A percentile compares a stretch with the other conserved stretches of the same genome.
These are phyloP conservation scores for Ophiocordyceps unilateralis DNA, from an alignment of 2,329 filamentous ascomycete genomes.

Conservation along the genomic window DNA sequence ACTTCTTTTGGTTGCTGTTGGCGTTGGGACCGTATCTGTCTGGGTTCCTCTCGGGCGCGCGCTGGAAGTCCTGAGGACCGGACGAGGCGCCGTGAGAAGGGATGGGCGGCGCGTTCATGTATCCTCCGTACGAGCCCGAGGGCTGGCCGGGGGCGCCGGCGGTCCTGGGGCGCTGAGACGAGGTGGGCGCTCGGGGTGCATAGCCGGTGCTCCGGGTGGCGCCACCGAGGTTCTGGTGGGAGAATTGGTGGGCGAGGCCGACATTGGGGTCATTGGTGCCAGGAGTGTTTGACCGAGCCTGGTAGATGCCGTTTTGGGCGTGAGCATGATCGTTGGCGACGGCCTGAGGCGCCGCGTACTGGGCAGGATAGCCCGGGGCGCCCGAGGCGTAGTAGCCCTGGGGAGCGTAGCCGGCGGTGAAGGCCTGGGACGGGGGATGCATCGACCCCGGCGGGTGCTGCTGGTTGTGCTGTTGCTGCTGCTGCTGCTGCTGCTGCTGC, in stretches of 20 bases:
- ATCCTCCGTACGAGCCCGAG: slow-evolving; percentile 40
- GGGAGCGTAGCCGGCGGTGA: slow-evolving; percentile 26
- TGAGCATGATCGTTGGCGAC: slow-evolving; percentile 29
- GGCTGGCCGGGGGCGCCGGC: slow-evolving; percentile 53
- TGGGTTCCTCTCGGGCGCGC: slow-evolving; percentile 71
- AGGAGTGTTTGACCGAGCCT: slow-evolving; percentile 37
- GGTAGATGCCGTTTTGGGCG: slow-evolving; percentile 28
- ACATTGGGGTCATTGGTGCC: slow-evolving; percentile 70
- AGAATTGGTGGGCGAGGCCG: slow-evolving; percentile 87
- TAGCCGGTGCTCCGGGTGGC: slow-evolving; percentile 50
- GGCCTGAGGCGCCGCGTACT: slow-evolving; percentile 20
- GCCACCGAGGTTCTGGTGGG: slow-evolving; percentile 79
- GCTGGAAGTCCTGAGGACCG: slow-evolving; percentile 45
- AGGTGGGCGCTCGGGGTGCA: slow-evolving; percentile 47
- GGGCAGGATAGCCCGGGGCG: slow-evolving; percentile 35
- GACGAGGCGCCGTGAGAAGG: slow-evolving; percentile 42
- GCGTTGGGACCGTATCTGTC: slow-evolving; percentile 52
- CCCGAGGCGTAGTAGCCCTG: slow-evolving; percentile 45
- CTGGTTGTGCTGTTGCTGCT: slow-evolving; percentile 21
- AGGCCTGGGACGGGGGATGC: slow-evolving; percentile 19
- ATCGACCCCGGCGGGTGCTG: slow-evolving; percentile 14
- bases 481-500: slow-evolving; percentile 18
- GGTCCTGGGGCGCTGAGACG: slow-evolving; percentile 66
- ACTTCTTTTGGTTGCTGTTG: slow-evolving; percentile 56
- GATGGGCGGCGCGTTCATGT: slow-evolving; percentile 49